Evolutionary conservation across 495 filamentous ascomycete genomes (phyloP), one percentile per base, ranked within the genome.

Genomic region (Annulohypoxylon nitens): DNA sequence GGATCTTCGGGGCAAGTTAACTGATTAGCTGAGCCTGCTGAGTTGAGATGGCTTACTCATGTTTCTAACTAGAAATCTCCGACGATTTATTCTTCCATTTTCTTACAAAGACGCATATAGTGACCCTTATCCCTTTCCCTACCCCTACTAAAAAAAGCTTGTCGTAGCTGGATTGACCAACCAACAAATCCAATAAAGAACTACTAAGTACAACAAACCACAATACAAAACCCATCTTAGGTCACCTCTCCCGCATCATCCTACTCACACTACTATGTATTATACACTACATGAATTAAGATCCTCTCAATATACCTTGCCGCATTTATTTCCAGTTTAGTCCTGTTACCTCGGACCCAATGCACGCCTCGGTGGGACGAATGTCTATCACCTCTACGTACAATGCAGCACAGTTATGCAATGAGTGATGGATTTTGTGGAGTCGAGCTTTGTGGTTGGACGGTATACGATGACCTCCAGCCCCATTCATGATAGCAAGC

Each of bases 391-490:
- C 47, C 6, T 12, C 63, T 43, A 14, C 30, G 64, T 67, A 69
- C 61, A 61, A 48, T 70, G 71, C 71, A 74, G 57, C n/a, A 70
- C 41, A 54, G 53, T 54, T 61, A 61, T 57, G 37, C 50, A 61
- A 34, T 45, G 34, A 51, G 39, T 41, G 25, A 63, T 57, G 62
- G 34, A n/a, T 57, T 67, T 70, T 67, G 67, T 59, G 57, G 60
- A 30, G 50, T 65, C 59, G 67, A 47, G 48, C 63, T 30, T 30
- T 78, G 78, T 83, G 81, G 81, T 84, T 84, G 83, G 83, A 81
- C 75, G 58, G 60, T 75, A 83, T 84, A 84, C 81, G 82, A 79
- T 25, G 16, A 7, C 39, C 20, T 63, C 68, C 69, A 61, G 70
- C 70, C 74, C 71, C 69, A 70, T 74, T 71, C 61, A 67, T 70